Evolutionary conservation across 768 basidiomycete genomes (phyloP).

Genomic region (Lactarius sanguifluus): DNA sequence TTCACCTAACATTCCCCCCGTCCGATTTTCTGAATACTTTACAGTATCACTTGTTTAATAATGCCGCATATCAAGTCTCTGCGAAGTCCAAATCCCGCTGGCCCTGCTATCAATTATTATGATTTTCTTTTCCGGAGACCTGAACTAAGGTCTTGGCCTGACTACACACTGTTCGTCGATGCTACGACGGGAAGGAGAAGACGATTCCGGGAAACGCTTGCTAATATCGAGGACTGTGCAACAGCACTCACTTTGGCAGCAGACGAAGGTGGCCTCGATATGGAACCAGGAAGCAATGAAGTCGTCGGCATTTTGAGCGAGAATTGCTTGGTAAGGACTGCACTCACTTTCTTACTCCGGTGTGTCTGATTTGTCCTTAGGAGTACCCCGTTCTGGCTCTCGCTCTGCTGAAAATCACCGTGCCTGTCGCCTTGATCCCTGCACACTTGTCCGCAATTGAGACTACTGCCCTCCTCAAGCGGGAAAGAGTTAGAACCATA

Average conservation of each 20-base stretch:
- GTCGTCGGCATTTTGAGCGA: slow-evolving; percentile 71
- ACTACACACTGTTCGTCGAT: slow-evolving; percentile 58
- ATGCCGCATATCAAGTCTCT: slow-evolving; percentile 11
- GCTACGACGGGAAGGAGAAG: slow-evolving; percentile 48
- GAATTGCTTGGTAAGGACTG: slow-evolving; percentile 57
- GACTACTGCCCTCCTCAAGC: slow-evolving; percentile 50
- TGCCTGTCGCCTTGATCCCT: slow-evolving; percentile 57
- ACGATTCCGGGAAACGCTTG: slow-evolving; percentile 49
- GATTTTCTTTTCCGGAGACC: slow-evolving; percentile 14
- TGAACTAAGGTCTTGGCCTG: slow-evolving; percentile 42
- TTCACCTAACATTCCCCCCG: neutral
- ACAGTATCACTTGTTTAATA: neutral
- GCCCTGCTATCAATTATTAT: slow-evolving; percentile 15
- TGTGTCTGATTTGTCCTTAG: slow-evolving; percentile 35
- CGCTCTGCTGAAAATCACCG: slow-evolving; percentile 47
- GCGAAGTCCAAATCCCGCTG: slow-evolving; percentile 4
- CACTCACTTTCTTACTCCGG: neutral
- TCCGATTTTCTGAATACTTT: neutral
- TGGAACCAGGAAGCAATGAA: slow-evolving; percentile 44
- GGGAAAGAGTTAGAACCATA: slow-evolving; percentile 50
- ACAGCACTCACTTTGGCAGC: slow-evolving; percentile 46
- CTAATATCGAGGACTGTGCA: slow-evolving; percentile 52
- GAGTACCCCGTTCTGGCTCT: slow-evolving; percentile 55
- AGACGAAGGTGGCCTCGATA: slow-evolving; percentile 55
- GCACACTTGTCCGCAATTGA: slow-evolving; percentile 56